Evolutionary conservation across 2,329 filamentous ascomycete species (phyloP), one percentile per base, ranked within the genome.

Genomic region (Hymenotorrendiella dingleyae): DNA sequence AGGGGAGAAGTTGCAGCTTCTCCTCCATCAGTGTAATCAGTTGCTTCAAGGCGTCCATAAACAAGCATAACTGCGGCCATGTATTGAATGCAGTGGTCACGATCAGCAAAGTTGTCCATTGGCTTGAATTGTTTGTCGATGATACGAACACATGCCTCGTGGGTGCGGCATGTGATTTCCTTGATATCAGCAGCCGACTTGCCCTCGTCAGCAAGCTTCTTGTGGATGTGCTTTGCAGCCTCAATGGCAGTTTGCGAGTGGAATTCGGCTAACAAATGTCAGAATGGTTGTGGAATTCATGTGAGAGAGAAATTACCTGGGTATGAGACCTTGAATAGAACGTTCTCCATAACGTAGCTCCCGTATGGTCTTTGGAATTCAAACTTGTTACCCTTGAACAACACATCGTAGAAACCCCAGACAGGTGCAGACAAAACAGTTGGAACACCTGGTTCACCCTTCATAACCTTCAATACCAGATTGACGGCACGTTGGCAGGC

Each of bases 101-200:
- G 89, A 71, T 98, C 93, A 62, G 93, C 93, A 63, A 97, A 98
- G 81, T 98, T 98, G 75, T 96, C 90, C 87, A 98, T 94, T 58
- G 90, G 83, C 79, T 96, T 97, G 78, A 95, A 94, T 72, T 98
- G 93, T 78, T 98, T 98, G 79, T 98, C 93, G 61, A 98, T 98
- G 70, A 98, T 98, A 61, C 93, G 89, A 64, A 98, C 80, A 73
- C 93, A 97, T 46, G 93, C 93, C 71, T 98, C 93, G 72, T 98
- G 93, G 7, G 93, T 98, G 59, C 93, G 84, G 80, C 91, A 95
- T 57, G 84, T 89, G 60, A 98, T 80, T 49, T 78, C 77, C 73
- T 94, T 91, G 73, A 98, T 94, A 67, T 98, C 91, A 56, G 84
- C 85, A 44, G 90, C 89, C 41, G 83, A 86, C 77, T 96, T 95